phyloP scores from a whole-genome alignment of 352 stramenopile species.

The Phytophthora podocarpi region DNA sequence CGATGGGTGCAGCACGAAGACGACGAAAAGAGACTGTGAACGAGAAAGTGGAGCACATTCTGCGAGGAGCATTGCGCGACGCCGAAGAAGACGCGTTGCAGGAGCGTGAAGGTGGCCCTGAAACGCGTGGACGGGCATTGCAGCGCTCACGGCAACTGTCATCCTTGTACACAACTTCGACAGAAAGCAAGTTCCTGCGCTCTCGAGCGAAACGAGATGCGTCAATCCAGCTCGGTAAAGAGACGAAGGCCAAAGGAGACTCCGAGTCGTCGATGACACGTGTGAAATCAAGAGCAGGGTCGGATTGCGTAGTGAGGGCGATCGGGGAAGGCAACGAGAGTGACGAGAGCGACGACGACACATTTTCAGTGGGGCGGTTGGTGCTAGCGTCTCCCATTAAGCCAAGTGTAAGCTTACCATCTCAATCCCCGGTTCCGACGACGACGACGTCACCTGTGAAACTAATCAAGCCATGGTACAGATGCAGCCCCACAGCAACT shows the following conservation, averaged over 20 bases:
- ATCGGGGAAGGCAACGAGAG: conserved; percentile 22
- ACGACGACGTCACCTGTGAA: conserved; percentile 21
- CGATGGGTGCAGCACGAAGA: conserved; percentile 5
- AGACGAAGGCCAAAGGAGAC: background rate
- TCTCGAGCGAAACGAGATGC: conserved; percentile 16
- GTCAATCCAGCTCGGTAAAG: background rate
- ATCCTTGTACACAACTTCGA: conserved; percentile 50
- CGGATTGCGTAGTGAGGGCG: conserved; percentile 8
- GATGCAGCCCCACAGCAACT: conserved; percentile 31
- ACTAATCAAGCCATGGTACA: conserved; percentile 54
- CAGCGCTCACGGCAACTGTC: conserved; percentile 51
- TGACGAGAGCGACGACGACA: conserved; percentile 21
- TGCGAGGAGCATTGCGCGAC: conserved; percentile 46
- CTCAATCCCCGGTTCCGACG: background rate
- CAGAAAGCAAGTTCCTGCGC: conserved; percentile 51
- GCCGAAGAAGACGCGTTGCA: conserved; percentile 38
- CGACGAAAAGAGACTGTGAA: conserved; percentile 74
- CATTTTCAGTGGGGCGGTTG: background rate
- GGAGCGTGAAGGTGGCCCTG: conserved; percentile 22
- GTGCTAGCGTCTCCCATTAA: conserved; percentile 32
- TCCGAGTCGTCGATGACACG: background rate
- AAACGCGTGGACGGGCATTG: conserved; percentile 36
- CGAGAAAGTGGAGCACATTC: conserved; percentile 64
- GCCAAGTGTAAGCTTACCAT: background rate
- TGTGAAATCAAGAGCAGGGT: background rate